Conservation (phyloP, 176 grass and related monocot genomes). For the Carex pumila region DNA sequence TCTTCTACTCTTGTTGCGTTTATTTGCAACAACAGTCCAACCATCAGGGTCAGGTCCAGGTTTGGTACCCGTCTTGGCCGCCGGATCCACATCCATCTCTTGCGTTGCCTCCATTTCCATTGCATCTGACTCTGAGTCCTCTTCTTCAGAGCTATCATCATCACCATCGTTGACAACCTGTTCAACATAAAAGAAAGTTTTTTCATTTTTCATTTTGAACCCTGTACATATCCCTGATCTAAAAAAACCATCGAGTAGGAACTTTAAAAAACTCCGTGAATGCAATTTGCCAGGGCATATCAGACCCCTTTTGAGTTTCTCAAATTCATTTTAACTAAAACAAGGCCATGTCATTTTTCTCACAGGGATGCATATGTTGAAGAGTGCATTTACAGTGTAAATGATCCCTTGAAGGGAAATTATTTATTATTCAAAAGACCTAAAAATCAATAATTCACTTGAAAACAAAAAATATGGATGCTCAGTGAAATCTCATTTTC, state of each 20-base stretch:
- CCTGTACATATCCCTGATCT: neutral
- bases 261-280: neutral
- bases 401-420: neutral
- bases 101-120: constrained; percentile 24
- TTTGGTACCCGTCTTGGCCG: constrained; percentile 22
- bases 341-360: too few species aligned
- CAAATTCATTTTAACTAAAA: too few species aligned
- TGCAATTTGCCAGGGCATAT: neutral
- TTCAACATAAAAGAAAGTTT: neutral
- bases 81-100: constrained; percentile 31
- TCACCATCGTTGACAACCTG: constrained; percentile 13
- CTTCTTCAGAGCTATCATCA: constrained; percentile 20
- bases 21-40: constrained; percentile 66
- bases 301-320: neutral
- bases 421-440: neutral
- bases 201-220: constrained; percentile 8
- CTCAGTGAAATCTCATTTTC: neutral
- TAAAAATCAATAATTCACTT: neutral
- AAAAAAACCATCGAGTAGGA: neutral
- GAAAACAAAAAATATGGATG: neutral
- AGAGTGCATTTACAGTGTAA: neutral
- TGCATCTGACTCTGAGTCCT: constrained; percentile 11
- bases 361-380: neutral
- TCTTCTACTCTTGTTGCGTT: constrained; percentile 25
- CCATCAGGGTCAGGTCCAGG: constrained; percentile 55